Evolutionary conservation across 495 filamentous ascomycete species (phyloP), one percentile per base, ranked within the genome.

Genomic region (Durotheca rogersii): DNA sequence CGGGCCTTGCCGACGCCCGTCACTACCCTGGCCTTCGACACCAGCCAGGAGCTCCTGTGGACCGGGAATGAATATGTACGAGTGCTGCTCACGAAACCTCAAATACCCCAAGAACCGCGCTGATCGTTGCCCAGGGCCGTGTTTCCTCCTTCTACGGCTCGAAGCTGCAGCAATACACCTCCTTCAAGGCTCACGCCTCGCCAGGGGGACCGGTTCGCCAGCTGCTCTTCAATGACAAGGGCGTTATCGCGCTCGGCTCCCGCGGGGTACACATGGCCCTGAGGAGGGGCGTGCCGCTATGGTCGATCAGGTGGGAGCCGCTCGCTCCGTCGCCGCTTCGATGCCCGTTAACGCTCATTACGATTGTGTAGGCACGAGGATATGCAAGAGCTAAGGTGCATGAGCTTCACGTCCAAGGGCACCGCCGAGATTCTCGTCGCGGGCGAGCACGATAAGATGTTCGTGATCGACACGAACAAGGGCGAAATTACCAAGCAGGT

Each of bases 351-450:
- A 56, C 32, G 20, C 54, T 58, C 2, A 58, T 36, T 4, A 5
- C n/a, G 16, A 33, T 16, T n/a, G 47, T 48, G 33, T 49, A 87
- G 84, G 38, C 75, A 85, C 57, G 71, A 84, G 7, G 82, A 85
- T 39, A 94, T 97, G 83, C 76, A 77, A 40, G 86, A 95, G 52
- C 74, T 96, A 37, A 81, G 80, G 32, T 95, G 93, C 67, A 96
- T 97, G 89, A 90, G 86, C 61, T 96, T 94, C 65, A 90, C 90
- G 4, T 89, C 86, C 15, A 88, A 89, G 60, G 85, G 83, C 4
- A 86, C 86, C 18, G 76, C 76, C 5, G 86, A 95, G 53, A 83
- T 97, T 18, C 73, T 99, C 1, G 86, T 91, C 9, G 93, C 89
- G 12, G 93, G 93, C 23, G 83, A 81, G 53, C 91, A 97, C 64